A percentile compares a stretch with the other conserved stretches of the same genome.
Conservation (phyloP, 306 rosid species). For the Chamaecrista fasciculata region DNA sequence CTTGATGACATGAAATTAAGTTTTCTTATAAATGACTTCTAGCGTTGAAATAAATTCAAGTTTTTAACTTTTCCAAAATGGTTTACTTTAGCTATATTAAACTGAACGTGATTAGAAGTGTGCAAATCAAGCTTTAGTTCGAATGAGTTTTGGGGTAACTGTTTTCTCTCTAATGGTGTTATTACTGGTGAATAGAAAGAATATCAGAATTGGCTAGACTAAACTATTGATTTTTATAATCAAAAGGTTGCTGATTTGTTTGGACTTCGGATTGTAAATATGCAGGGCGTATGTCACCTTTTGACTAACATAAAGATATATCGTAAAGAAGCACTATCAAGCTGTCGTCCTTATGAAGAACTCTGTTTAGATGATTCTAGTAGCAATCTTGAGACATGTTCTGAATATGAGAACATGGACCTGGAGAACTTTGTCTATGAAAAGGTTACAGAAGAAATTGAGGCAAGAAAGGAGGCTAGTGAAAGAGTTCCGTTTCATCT, state of each 20-base stretch:
- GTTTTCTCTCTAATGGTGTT: not conserved
- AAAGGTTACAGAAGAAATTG: conserved; percentile 85
- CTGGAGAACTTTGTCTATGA: conserved; percentile 81
- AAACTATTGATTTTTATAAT: not conserved
- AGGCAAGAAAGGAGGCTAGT: conserved; percentile 74
- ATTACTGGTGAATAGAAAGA: not conserved
- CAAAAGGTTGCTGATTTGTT: not conserved
- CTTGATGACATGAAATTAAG: not conserved
- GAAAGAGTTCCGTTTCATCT: conserved; percentile 76
- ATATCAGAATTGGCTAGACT: not conserved
- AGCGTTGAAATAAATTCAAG: not conserved
- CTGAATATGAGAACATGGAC: conserved; percentile 91
- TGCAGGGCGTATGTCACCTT: conserved; percentile 88
- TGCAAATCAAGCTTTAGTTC: not conserved
- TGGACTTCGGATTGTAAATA: conserved; percentile 35
- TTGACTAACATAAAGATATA: conserved; percentile 71
- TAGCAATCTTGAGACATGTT: conserved; percentile 65
- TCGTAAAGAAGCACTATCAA: conserved; percentile 68
- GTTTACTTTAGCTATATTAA: not conserved
- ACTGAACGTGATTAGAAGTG: not conserved
- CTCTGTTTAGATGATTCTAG: conserved; percentile 65
- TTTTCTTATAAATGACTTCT: not conserved
- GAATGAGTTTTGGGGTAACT: not conserved
- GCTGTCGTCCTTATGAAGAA: conserved; percentile 58
- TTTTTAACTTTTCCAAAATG: not conserved